A percentile compares a stretch with the other conserved stretches of the same genome.
Conservation (phyloP, 768 basidiomycete genomes). For the Ramaria sp. region DNA sequence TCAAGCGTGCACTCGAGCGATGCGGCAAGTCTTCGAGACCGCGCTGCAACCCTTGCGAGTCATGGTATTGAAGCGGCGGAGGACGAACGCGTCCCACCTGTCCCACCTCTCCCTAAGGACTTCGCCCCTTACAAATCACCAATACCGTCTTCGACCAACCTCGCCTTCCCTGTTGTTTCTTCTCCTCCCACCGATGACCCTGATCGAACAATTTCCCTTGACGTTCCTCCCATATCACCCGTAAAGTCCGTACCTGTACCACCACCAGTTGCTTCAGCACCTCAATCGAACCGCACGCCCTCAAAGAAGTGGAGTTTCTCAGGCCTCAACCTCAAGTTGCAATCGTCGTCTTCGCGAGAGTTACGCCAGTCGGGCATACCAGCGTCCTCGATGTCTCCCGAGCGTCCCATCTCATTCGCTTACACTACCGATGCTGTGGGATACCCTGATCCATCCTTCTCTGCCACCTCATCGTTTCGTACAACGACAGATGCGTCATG, state of each 20-base stretch:
- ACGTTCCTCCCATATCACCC: constrained; percentile 34
- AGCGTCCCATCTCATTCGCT: constrained; percentile 7
- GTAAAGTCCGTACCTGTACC: constrained; percentile 19
- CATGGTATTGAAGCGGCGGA: constrained; percentile 47
- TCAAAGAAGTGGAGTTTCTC: constrained; percentile 98
- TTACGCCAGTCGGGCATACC: background rate
- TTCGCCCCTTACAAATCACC: constrained; percentile 68
- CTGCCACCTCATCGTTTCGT: background rate
- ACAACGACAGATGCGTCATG: background rate
- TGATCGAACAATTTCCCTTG: constrained; percentile 39
- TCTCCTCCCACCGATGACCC: constrained; percentile 25
- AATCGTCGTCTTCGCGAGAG: constrained; percentile 8
- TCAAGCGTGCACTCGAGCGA: constrained; percentile 68
- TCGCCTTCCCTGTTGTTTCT: constrained; percentile 37
- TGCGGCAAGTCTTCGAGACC: constrained; percentile 51
- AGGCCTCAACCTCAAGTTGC: constrained; percentile 63
- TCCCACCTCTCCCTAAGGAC: constrained; percentile 88
- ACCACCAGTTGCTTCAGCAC: constrained; percentile 22
- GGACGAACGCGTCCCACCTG: constrained; percentile 71
- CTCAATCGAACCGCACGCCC: constrained; percentile 57
- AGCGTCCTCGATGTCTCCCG: background rate
- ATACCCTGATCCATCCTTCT: background rate
- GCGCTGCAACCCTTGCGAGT: constrained; percentile 47
- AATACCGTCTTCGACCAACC: constrained; percentile 44
- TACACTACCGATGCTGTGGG: constrained; percentile 3